Conservation (phyloP, 75 land plant genomes). For the Gnetum montanum region DNA sequence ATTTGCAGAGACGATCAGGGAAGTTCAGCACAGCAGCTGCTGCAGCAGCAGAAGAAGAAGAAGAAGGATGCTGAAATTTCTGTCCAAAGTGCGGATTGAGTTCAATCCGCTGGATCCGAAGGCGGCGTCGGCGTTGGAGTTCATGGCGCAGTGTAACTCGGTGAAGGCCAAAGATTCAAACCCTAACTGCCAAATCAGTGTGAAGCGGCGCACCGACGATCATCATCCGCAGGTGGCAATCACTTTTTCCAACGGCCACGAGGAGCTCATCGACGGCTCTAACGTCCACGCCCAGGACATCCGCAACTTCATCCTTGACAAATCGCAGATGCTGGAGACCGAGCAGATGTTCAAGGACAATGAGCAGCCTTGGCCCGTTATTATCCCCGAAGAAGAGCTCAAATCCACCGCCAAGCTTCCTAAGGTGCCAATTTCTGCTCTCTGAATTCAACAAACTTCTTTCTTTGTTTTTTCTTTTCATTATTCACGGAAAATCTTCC, state of each 20-base stretch:
- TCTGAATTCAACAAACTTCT: no score
- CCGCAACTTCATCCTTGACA: conserved; percentile 58
- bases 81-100: conserved; percentile 84
- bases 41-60: neutral
- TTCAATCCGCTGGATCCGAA: conserved; percentile 77
- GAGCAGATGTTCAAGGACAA: conserved; percentile 92
- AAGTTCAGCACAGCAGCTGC: no score
- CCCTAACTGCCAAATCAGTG: conserved; percentile 63
- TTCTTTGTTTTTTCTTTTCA: no score
- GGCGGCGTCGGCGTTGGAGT: conserved; percentile 70
- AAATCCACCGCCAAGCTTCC: conserved; percentile 19
- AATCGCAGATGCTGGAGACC: conserved; percentile 71
- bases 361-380: conserved; percentile 79
- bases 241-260: conserved; percentile 74
- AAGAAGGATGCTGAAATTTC: conserved; percentile 68
- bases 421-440: no score
- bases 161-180: conserved; percentile 75
- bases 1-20: no score
- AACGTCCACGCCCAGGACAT: conserved; percentile 54
- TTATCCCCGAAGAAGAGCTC: conserved; percentile 72
- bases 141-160: conserved; percentile 80
- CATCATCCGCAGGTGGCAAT: conserved; percentile 60
- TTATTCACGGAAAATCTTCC: no score
- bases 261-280: conserved; percentile 77
- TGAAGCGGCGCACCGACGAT: conserved; percentile 81